Conservation (phyloP, 2,329 filamentous ascomycete genomes). For the Daldinia eschscholtzii region DNA sequence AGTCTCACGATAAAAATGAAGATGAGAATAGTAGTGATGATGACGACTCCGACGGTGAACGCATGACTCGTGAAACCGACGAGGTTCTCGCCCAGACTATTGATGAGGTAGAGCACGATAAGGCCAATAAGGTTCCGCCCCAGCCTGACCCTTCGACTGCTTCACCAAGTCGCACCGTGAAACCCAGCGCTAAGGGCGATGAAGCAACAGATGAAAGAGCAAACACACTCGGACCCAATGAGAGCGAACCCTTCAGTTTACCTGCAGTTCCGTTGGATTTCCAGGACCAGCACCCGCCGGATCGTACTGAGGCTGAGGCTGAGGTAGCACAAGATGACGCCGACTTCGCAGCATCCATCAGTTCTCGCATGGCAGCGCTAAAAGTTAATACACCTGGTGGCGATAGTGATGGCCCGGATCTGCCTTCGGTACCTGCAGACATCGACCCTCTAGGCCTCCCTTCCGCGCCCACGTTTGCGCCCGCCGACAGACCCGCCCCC, state of each 20-base stretch:
- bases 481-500: slow-evolving; percentile 57
- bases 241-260: slow-evolving; percentile 54
- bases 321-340: slow-evolving; percentile 45
- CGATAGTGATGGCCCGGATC: slow-evolving; percentile 21
- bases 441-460: slow-evolving; percentile 59
- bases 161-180: slow-evolving; percentile 9
- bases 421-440: slow-evolving; percentile 51
- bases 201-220: slow-evolving; percentile 14
- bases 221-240: slow-evolving; percentile 2
- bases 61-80: slow-evolving; percentile 60
- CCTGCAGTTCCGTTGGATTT: slow-evolving; percentile 62
- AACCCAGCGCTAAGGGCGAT: not conserved
- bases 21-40: slow-evolving; percentile 42
- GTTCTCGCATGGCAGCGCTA: slow-evolving; percentile 66
- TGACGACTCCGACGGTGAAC: slow-evolving; percentile 65
- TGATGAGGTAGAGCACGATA: slow-evolving; percentile 60
- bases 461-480: slow-evolving; percentile 64
- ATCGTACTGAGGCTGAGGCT: slow-evolving; percentile 29
- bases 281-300: slow-evolving; percentile 54
- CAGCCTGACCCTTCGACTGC: slow-evolving; percentile 22
- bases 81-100: slow-evolving; percentile 60
- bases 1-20: slow-evolving; percentile 11
- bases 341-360: slow-evolving; percentile 61
- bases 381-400: slow-evolving; percentile 51
- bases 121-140: slow-evolving; percentile 34